phyloP scores from a whole-genome alignment of 208 protist species.

The Acanthamoeba healyi region DNA sequence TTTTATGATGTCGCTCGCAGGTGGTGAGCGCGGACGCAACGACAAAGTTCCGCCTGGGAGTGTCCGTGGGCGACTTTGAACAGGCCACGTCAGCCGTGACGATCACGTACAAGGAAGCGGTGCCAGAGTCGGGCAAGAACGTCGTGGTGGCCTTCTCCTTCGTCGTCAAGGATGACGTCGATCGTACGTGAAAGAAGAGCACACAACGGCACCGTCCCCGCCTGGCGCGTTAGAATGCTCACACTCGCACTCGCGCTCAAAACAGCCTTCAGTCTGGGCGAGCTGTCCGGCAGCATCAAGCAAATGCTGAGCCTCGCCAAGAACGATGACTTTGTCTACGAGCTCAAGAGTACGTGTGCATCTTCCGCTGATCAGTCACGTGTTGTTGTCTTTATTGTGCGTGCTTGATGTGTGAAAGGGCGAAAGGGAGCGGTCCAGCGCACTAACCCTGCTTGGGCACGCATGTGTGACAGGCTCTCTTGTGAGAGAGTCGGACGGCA shows the following conservation, averaged over 20 bases:
- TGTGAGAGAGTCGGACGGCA: constrained; percentile 45
- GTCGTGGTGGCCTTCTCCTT: constrained; percentile 37
- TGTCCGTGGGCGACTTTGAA: constrained; percentile 25
- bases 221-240: not conserved
- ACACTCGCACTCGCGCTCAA: not conserved
- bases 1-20: not conserved
- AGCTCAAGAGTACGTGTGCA: constrained; percentile 58
- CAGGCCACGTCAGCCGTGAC: not conserved
- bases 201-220: not conserved
- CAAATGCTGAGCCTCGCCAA: constrained; percentile 66
- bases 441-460: not conserved
- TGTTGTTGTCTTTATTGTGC: not conserved
- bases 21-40: not conserved
- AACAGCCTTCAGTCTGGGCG: constrained; percentile 64
- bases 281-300: constrained; percentile 69
- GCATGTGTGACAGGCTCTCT: not conserved
- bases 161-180: constrained; percentile 51
- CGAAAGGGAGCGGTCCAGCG: too few species aligned
- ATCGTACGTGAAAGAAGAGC: constrained; percentile 15
- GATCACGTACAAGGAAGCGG: constrained; percentile 32
- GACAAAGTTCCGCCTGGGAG: not conserved
- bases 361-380: too few species aligned
- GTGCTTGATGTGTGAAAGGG: not conserved
- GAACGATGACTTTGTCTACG: constrained; percentile 15
- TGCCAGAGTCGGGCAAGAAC: not conserved